Evolutionary conservation across 495 filamentous ascomycete species (phyloP), one percentile per base, ranked within the genome.

Genomic region (Penicillium desertorum): DNA sequence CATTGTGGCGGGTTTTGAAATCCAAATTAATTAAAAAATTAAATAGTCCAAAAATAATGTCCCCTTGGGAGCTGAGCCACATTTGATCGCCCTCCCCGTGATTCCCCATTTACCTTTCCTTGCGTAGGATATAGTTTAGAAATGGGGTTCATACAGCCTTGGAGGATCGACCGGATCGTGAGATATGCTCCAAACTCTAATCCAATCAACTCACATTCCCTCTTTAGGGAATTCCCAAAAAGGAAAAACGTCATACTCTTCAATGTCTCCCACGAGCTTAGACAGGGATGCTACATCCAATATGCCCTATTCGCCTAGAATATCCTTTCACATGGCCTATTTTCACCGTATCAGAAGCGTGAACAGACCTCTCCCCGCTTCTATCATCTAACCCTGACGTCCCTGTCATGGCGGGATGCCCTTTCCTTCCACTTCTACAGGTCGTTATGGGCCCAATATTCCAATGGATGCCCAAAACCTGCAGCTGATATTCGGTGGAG

Each of bases 31-130:
- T 19, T 29, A 16, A 17, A 29, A 27, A 27, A 16, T 25, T 54
- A 48, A 22, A 34, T 34, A 7, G 7, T 2, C 46, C 45, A 54
- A 6, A 25, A 25, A 25, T 6, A 25, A 5, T 6, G 23, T 25
- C 22, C 22, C 49, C 49, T 60, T 54, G 32, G 8, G 47, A 55
- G 53, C 60, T 65, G 57, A 65, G 60, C 63, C 63, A 65, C 63
- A 60, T 14, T 19, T 30, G 52, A 43, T 30, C 23, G 27, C 39
- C 22, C 25, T 29, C 29, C 36, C 56, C 32, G 50, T 54, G 36
- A 27, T 27, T 27, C 25, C 25, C 25, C 25, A 7, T 44, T 58
- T 16, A 7, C 5, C 42, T 8, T n/a, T 0, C 44, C 23, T 46
- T 46, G 44, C 43, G 11, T 45, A 17, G 11, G 27, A 32, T 48